phyloP scores from a whole-genome alignment of 495 filamentous ascomycete genomes.

The Ascobolus immersus region DNA sequence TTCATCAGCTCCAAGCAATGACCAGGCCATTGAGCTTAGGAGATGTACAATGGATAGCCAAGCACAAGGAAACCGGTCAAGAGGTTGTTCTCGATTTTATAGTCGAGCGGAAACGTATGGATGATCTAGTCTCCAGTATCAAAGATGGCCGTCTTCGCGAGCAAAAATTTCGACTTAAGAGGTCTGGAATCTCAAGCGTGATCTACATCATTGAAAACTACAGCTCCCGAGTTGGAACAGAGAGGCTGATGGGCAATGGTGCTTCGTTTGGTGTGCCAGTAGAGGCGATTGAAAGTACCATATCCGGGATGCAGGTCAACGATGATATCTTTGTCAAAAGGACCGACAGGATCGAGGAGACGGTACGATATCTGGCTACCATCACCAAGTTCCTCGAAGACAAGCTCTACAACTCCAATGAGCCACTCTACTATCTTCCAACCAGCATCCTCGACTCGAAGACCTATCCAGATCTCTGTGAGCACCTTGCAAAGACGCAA shows the following conservation, averaged over 20 bases:
- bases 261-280: constrained; percentile 7
- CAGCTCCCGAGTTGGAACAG: constrained; percentile 11
- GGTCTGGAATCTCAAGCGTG: constrained; percentile 47
- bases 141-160: constrained; percentile 68
- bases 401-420: constrained; percentile 16
- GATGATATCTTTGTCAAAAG: constrained; percentile 62
- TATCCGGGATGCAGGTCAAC: constrained; percentile 57
- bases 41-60: constrained; percentile 58
- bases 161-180: constrained; percentile 56
- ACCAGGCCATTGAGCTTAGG: constrained; percentile 46
- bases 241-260: neutral
- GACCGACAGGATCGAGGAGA: constrained; percentile 52
- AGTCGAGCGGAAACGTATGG: constrained; percentile 57
- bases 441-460: constrained; percentile 36
- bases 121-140: constrained; percentile 55
- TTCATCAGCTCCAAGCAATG: constrained; percentile 36
- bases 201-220: constrained; percentile 64
- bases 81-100: constrained; percentile 64
- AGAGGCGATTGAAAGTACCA: constrained; percentile 45
- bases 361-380: constrained; percentile 48
- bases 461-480: constrained; percentile 43
- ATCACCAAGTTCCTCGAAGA: constrained; percentile 46
- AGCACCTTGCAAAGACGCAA: constrained; percentile 24
- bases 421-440: constrained; percentile 31
- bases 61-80: constrained; percentile 36